These are phyloP conservation scores for Talaromyces sp. DNA, from an alignment of 2,329 filamentous ascomycete genomes.

Conservation along the genomic window DNA sequence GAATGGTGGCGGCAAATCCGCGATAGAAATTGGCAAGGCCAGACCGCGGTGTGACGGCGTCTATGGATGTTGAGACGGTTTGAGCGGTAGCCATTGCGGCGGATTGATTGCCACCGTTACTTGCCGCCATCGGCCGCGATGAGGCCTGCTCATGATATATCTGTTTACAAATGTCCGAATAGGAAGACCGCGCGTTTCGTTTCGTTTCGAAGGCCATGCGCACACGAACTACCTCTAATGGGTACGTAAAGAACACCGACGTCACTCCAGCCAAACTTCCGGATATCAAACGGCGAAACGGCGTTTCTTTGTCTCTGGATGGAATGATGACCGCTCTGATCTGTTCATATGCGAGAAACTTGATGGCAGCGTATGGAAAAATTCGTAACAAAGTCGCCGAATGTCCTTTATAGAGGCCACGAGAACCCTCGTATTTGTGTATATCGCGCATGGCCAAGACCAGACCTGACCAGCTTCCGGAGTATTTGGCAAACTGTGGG, in stretches of 20 bases:
- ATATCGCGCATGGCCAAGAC: conserved; percentile 81
- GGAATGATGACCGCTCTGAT: conserved; percentile 77
- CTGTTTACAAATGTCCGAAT: conserved; percentile 72
- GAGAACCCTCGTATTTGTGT: conserved; percentile 65
- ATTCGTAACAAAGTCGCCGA: conserved; percentile 91
- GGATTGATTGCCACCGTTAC: conserved; percentile 35
- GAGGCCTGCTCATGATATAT: conserved; percentile 76
- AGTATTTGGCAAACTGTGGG: conserved; percentile 89
- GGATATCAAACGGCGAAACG: conserved; percentile 59
- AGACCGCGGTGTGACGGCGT: conserved; percentile 55
- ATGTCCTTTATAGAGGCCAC: conserved; percentile 86
- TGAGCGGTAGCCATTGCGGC: conserved; percentile 37
- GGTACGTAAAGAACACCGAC: conserved; percentile 94
- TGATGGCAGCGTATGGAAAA: conserved; percentile 96
- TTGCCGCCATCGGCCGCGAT: conserved; percentile 31
- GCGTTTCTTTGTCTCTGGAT: conserved; percentile 69
- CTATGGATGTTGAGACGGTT: conserved; percentile 38
- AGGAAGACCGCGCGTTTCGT: conserved; percentile 62
- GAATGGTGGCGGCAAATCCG: conserved; percentile 81
- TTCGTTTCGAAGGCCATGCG: conserved; percentile 93
- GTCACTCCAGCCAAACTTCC: conserved; percentile 64
- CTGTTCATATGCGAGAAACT: conserved; percentile 97
- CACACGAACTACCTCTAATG: conserved; percentile 86
- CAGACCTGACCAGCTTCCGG: conserved; percentile 81
- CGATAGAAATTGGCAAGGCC: conserved; percentile 91